Conservation (phyloP, 2,329 filamentous ascomycete genomes). For the Colletotrichum truncatum region DNA sequence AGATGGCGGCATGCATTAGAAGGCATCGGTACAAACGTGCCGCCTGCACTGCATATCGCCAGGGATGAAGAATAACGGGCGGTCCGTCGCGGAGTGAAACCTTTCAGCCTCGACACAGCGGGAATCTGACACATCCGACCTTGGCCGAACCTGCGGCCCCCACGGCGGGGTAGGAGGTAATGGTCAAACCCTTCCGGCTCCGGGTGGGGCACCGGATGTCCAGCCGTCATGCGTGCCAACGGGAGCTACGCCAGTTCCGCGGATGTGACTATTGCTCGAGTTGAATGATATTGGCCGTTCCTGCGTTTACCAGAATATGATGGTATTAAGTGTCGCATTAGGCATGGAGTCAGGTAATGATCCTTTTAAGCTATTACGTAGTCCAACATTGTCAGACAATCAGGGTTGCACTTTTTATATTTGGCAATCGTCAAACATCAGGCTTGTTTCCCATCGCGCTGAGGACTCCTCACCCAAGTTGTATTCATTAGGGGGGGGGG, state of each 20-base stretch:
- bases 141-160: constrained; percentile 15
- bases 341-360: no score
- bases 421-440: no score
- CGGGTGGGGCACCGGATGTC: constrained; percentile 1
- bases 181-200: constrained; percentile 11
- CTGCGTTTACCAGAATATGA: no score
- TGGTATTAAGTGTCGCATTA: no score
- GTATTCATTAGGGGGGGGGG: no score
- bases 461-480: no score
- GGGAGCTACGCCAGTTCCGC: not conserved
- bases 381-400: no score
- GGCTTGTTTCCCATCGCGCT: no score
- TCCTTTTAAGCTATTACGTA: no score
- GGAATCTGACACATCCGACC: constrained; percentile 12
- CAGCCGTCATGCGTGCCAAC: not conserved
- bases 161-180: constrained; percentile 1
- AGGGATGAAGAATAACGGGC: constrained; percentile 8
- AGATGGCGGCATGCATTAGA: not conserved
- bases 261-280: no score
- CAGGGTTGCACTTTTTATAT: no score
- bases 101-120: constrained; percentile 3
- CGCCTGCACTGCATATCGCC: constrained; percentile 11
- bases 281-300: no score
- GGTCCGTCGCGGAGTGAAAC: constrained; percentile 14
- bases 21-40: constrained; percentile 2